Evolutionary conservation across 352 stramenopile species (phyloP), one percentile per base, ranked within the genome.

Genomic region (Globisporangium nagaii): DNA sequence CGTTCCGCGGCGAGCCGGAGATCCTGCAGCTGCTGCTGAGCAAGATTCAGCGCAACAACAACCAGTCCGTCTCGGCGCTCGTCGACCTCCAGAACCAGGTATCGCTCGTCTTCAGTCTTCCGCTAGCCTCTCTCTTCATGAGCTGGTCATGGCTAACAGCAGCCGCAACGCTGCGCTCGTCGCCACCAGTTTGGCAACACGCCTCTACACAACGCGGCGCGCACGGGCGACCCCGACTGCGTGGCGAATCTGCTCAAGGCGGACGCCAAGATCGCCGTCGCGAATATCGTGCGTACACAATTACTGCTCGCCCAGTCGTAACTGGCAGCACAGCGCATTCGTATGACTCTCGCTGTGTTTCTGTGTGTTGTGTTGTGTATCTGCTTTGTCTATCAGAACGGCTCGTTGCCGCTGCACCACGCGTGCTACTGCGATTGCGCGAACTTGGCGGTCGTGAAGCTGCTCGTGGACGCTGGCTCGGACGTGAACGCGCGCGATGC

Each of bases 171-270:
- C n/a, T n/a, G n/a, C n/a, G n/a, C n/a, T n/a, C n/a, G n/a, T n/a
- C n/a, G n/a, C n/a, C n/a, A n/a, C n/a, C 31, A 91, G 80, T 92
- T 90, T 67, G 82, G 79, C 44, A 92, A 92, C 59, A 84, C 73
- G 11, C 82, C 82, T 13, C 52, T 92, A 22, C 82, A 92, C 41
- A 88, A 87, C 44, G 82, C 82, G 9, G 78, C 82, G 20, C 68
- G 75, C 47, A 77, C 77, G 10, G 82, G 77, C 1, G 80, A 53
- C n/a, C 15, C 58, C 2, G 57, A 37, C 25, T 88, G 77, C 34
- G 82, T 89, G 11, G 51, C 61, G 3, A 55, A 74, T 34, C 65
- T 92, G 20, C 62, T 92, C 13, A 39, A 79, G 27, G 73, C 66
- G 6, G 75, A 69, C 17, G 77, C 82, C 12, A 63, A 73, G 17